Evolutionary conservation across 768 basidiomycete genomes (phyloP), one percentile per base, ranked within the genome.

Genomic region (Daedaleopsis nitida): DNA sequence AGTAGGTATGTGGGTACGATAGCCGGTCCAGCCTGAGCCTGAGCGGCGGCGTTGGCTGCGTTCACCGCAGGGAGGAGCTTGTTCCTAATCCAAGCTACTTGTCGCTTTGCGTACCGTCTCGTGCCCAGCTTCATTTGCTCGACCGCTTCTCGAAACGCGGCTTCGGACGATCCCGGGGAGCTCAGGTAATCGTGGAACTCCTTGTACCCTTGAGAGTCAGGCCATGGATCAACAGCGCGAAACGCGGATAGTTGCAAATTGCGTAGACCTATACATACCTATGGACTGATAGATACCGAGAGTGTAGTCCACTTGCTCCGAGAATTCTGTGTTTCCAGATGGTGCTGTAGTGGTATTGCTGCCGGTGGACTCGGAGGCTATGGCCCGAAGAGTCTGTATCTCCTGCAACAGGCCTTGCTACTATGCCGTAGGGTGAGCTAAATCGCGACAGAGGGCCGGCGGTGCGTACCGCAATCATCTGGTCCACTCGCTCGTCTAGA

Each of bases 251-350:
- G 7, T 11, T 21, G 17, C n/a, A n/a, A n/a, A n/a, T n/a, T n/a
- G n/a, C 43, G 42, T 17, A 17, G 21, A 42, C 24, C 19, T 16
- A 8, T 17, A 6, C 74, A 45, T 68, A 91, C 96, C 96, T 61
- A 99, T 99, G 0, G 93, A 85, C 72, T 99, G 97, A 74, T 91
- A 98, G 58, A 98, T 91, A 1, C 97, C 96, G 11, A 88, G 73
- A 0, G 91, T 91, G 67, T 86, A 89, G 69, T 94, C 84, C n/a
- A 73, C 35, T 1, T 23, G 59, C 11, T 53, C 38, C 9, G 54
- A 27, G 17, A 14, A 14, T 5, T 9, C 16, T 8, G 9, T 8
- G 7, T 5, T 37, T 1, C n/a, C 35, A 21, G 52, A 13, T 14
- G 47, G 12, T 10, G n/a, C n/a, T n/a, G n/a, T n/a, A n/a, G n/a